Evolutionary conservation across 2,329 filamentous ascomycete species (phyloP), one percentile per base, ranked within the genome.

Genomic region (Fusarium sp.): DNA sequence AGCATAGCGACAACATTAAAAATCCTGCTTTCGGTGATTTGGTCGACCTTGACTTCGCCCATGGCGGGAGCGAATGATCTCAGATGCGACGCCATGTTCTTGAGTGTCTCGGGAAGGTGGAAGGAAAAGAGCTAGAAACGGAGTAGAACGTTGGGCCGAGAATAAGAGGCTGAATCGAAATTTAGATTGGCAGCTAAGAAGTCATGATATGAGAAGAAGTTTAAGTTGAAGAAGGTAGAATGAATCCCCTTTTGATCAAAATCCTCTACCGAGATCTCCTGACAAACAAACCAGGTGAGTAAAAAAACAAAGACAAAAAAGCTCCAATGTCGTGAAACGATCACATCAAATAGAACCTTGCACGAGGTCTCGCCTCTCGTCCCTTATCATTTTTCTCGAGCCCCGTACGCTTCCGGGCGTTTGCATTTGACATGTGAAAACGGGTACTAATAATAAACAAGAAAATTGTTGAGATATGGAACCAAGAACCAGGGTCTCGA

Each of bases 1-100:
- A 89, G 82, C 61, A 89, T 82, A 8, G 83, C 81, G 75, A 86
- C 87, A 18, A 89, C 79, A 63, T 84, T 83, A 24, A 84, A 85
- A 47, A 83, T 78, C 53, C 77, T 75, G 53, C 77, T 77, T 56
- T 77, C 73, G n/a, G 74, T 76, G 53, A 76, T 74, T 45, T 77
- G 76, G 16, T 79, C 78, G 62, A 78, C 70, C 42, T 77, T 74
- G 54, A 77, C 64, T 54, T 78, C 75, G 29, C 75, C 74, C 4
- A 77, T 71, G 44, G 70, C 61, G 29, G 75, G 67, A 10, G 67
- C 54, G 44, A 72, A 73, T 24, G 63, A 57, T 53, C 61, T 65
- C 27, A 62, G 52, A 25, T 55, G 57, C 24, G 70, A 67, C 41
- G 63, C 51, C 73, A 75, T 75, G 55, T 14, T 59, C 22, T 20